Base-by-base conservation (phyloP, 208 protist species). In the Acanthamoeba culbertsoni region DNA sequence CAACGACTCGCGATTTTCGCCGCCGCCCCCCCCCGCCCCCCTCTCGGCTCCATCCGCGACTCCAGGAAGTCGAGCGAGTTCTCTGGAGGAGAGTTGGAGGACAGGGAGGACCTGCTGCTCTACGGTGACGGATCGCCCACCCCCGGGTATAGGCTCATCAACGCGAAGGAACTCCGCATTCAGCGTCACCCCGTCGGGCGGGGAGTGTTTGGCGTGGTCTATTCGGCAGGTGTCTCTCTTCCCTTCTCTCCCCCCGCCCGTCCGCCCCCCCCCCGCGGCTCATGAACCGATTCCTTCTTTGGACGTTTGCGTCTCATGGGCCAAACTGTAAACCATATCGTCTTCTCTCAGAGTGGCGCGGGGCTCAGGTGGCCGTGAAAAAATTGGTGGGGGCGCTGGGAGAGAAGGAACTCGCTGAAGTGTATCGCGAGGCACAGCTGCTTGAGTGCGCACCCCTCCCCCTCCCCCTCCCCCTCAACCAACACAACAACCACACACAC, bases 51-150 rank as follows among this genome's bases (percentile, higher is more conserved):
- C n/a, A n/a, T n/a, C n/a, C n/a, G n/a, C n/a, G n/a, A n/a, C n/a
- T n/a, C n/a, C n/a, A 75, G 63, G 63, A 75, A 75, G 63, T 75
- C 63, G 63, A 75, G 63, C 63, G 63, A 75, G 63, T 75, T 75
- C 31, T 12, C 63, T 18, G 28, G 63, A n/a, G 63, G 63, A 18
- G 63, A 75, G 63, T 35, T 75, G 63, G 63, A 75, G n/a, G 63
- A 75, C 18, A 12, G 23, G 26, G 33, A 37, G 18, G 33, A 43
- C 40, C 63, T 75, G 28, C 28, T 75, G n/a, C n/a, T n/a, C n/a
- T n/a, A n/a, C n/a, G n/a, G n/a, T 18, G 63, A 75, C 23, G 37
- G 23, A 16, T 12, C 63, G 28, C 63, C 33, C 8, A 35, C 33
- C 63, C 6, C 37, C 10, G n/a, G 33, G 33, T 75, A 75, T 43